Conservation (phyloP, 2,329 filamentous ascomycete species). For the Pseudogymnoascus sp. region DNA sequence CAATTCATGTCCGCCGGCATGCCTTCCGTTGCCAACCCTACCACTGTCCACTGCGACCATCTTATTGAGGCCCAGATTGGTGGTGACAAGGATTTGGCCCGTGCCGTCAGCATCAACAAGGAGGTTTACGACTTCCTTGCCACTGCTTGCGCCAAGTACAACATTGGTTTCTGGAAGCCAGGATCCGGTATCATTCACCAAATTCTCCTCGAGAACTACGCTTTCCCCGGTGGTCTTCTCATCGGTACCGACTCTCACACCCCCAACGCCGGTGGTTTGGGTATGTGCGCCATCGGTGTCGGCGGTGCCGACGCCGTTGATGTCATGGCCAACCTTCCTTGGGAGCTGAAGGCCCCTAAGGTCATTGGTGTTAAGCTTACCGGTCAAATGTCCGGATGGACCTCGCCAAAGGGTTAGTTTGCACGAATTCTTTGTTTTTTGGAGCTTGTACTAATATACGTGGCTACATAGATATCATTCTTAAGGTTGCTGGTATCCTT, state of each 20-base stretch:
- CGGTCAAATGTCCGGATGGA: slow-evolving; percentile 83
- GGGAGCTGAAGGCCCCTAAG: slow-evolving; percentile 98
- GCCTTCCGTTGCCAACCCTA: slow-evolving; percentile 87
- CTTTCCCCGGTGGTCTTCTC: slow-evolving; percentile 95
- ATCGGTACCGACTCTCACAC: slow-evolving; percentile 98
- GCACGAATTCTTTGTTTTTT: slow-evolving; percentile 7
- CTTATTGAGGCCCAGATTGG: slow-evolving; percentile 97
- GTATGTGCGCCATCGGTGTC: slow-evolving; percentile 91
- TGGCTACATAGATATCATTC: slow-evolving; percentile 67
- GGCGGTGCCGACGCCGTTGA: slow-evolving; percentile 98
- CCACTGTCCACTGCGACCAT: slow-evolving; percentile 97
- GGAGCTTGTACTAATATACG: neutral
- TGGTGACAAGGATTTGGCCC: slow-evolving; percentile 84
- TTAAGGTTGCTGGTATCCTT: slow-evolving; percentile 92
- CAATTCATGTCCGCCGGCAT: slow-evolving; percentile 99
- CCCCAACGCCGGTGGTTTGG: slow-evolving; percentile 92
- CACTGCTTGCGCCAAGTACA: slow-evolving; percentile 93
- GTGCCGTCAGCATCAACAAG: slow-evolving; percentile 92
- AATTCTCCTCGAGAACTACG: slow-evolving; percentile 97
- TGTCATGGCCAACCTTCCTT: slow-evolving; percentile 93
- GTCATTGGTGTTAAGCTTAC: slow-evolving; percentile 94
- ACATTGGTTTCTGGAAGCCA: slow-evolving; percentile 99
- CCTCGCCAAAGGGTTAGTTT: slow-evolving; percentile 73
- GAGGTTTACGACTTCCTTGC: slow-evolving; percentile 98
- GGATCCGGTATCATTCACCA: slow-evolving; percentile 99